Percentiles rank a stretch among this genome's conserved stretches.
These are phyloP conservation scores for Aspergillus carbonarius DNA, from an alignment of 2,329 filamentous ascomycete species.

Conservation along the genomic window DNA sequence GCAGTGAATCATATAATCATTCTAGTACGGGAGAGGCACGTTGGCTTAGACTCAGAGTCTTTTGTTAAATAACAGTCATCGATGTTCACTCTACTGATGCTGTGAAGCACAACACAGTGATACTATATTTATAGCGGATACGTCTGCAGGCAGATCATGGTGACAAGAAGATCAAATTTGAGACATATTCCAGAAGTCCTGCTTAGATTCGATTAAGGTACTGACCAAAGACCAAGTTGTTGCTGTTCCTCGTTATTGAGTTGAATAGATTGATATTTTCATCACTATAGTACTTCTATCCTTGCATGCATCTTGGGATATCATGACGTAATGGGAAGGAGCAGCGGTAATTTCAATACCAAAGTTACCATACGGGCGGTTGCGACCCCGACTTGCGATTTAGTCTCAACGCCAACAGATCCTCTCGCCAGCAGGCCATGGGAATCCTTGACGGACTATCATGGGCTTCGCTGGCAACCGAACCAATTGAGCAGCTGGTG, in stretches of 20 bases:
- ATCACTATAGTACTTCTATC: neutral
- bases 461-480: neutral
- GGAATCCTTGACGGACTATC: neutral
- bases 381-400: neutral
- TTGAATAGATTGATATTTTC: neutral
- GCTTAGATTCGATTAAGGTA: no score
- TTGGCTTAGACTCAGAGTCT: no score
- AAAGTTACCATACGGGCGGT: neutral
- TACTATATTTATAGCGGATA: no score
- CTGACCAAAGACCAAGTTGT: no score
- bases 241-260: neutral
- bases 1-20: no score
- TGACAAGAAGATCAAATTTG: neutral
- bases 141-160: no score
- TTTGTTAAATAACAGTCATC: no score
- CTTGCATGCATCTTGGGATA: neutral
- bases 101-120: no score
- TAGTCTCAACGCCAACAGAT: neutral
- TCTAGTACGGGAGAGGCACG: no score
- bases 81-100: no score
- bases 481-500: neutral
- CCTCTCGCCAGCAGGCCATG: conserved; percentile 1
- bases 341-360: neutral
- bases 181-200: no score
- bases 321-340: neutral